Evolutionary conservation across 2,329 filamentous ascomycete genomes (phyloP), one percentile per base, ranked within the genome.

Genomic region (Mariannaea sp.): DNA sequence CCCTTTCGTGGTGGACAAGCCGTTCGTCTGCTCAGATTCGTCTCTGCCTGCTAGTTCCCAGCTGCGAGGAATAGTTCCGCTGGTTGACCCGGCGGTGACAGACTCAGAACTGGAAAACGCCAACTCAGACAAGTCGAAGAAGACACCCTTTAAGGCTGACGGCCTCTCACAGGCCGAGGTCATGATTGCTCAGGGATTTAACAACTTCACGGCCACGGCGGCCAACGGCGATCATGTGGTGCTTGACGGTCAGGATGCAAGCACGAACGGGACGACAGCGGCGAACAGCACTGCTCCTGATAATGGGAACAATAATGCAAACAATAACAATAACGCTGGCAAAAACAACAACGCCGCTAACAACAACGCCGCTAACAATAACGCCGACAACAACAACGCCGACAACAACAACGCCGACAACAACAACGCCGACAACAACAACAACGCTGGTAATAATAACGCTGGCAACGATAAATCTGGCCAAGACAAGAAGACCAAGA

Each of bases 141-240:
- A 66, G 14, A 76, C 70, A 3, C 84, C 86, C 3, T 82, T 89
- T 40, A 70, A 77, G 38, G 84, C 84, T 12, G 70, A 68, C 46
- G 85, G 86, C n/a, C 68, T 86, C 61, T 87, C 83, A 56, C 82
- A 89, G 22, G 86, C 87, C 17, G 79, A 88, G 52, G 72, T 89
- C 53, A 78, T 87, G 71, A 73, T 71, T 42, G 81, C 80, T 17
- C 78, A 85, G 51, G 86, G 86, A 10, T 86, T 89, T 66, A 75
- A 76, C 58, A 84, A 84, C 70, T 85, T 89, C 60, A 82, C 80
- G 32, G 66, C 70, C 12, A 57, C 67, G 24, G 67, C 68, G 44
- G 63, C 59, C 40, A 66, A 69, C 53, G 71, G 73, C 13, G 60
- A 62, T 35, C 57, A 67, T 27, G 57, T 64, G 29, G 65, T 58